Base-by-base conservation (phyloP, 148 eudicot species). In the Vaccinium myrtillus region DNA sequence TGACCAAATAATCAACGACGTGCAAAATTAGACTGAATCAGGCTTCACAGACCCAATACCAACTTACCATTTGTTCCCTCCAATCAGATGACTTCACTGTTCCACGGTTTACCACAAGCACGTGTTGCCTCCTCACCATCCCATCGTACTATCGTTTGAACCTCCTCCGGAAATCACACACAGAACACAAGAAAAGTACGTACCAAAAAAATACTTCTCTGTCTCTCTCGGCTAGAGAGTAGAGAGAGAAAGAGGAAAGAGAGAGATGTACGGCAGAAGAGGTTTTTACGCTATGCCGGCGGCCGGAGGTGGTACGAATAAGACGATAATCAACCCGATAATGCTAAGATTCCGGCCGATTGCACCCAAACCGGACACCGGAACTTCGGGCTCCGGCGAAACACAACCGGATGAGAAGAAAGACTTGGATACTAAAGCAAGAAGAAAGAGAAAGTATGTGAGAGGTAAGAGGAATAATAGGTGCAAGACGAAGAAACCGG, bases 331-430 rank as follows among this genome's bases (percentile, higher is more conserved):
- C 77, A 85, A 84, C 78, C 85, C 63, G 79, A 87, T 92, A 27
- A 89, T 93, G 93, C 86, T 90, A 10, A 77, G 90, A 73, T 93
- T 86, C 91, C 90, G 95, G 76, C 95, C 95, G 67, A 93, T 93
- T 19, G 95, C 93, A 11, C 95, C 95, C 10, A 93, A 90, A 77
- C 95, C 93, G 27, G 85, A 19, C 3, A 48, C 85, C 51, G 84
- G 61, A 0, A 85, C 78, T 39, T 61, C 88, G 11, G 69, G 46
- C 1, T 36, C 89, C 79, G 86, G 81, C 25, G 36, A 69, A 12
- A 56, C 87, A 8, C 14, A 74, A 50, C 71, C 51, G 39, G 81
- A 56, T 55, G 74, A 75, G 27, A 86, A 78, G 79, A 82, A 5
- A 8, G 54, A 63, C 7, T 8, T 13, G 0, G 79, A 71, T 4